Conservation (phyloP, 1,284 basidiomycete species). For the Sanguinoderma infundibulare region DNA sequence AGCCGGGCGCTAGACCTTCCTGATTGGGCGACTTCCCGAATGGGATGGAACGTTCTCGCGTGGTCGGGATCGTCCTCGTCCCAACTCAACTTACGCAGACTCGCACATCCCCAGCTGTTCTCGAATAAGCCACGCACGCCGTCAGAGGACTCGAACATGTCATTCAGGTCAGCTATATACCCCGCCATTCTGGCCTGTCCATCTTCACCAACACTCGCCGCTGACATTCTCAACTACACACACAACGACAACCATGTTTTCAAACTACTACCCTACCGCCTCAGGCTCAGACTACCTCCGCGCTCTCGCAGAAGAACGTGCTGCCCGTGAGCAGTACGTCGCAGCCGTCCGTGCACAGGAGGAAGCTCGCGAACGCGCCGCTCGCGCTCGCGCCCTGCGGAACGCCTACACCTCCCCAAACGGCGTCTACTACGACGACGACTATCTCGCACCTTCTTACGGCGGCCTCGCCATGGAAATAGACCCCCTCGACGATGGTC, state of each 20-base stretch:
- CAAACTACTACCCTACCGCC: conserved; percentile 21
- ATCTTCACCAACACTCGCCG: not conserved
- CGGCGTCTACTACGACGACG: conserved; percentile 31
- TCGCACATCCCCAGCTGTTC: not conserved
- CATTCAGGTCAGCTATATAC: conserved; percentile 7
- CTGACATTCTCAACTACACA: not conserved
- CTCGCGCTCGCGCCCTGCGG: conserved; percentile 33
- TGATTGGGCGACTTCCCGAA: not conserved
- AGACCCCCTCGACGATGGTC: conserved; percentile 13
- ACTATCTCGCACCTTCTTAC: conserved; percentile 22
- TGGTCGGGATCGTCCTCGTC: not conserved
- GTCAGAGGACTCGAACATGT: conserved; percentile 9
- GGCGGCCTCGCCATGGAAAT: conserved; percentile 14
- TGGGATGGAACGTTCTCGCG: conserved; percentile 1
- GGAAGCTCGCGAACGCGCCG: conserved; percentile 36
- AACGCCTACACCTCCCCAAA: conserved; percentile 31
- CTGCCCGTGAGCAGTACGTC: conserved; percentile 35
- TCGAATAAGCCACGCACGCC: conserved; percentile 5
- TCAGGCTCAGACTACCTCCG: conserved; percentile 33
- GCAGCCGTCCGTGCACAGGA: conserved; percentile 36
- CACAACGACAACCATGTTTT: conserved; percentile 21
- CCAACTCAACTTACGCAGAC: not conserved
- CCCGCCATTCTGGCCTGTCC: too few relatives aligned
- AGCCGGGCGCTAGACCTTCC: not conserved
- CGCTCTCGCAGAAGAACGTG: conserved; percentile 37